Evolutionary conservation across 1,284 basidiomycete species (phyloP).

Genomic region (Sporisorium exsertum): DNA sequence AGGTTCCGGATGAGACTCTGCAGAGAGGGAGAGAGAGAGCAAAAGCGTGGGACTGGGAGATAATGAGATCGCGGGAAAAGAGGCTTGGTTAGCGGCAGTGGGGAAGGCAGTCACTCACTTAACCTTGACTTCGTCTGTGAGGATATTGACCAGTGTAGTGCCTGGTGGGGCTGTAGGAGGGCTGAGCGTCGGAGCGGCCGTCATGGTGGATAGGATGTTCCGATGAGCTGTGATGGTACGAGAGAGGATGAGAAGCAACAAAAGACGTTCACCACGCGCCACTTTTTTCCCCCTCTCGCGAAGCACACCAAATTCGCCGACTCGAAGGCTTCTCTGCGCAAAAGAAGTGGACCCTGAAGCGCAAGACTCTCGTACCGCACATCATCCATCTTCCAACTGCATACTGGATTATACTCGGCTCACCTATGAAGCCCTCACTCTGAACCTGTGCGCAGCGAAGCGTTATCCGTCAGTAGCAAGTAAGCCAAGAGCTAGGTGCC

Average conservation of each 20-base stretch:
- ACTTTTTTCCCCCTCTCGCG: not conserved
- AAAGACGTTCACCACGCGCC: not conserved
- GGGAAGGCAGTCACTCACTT: constrained; percentile 5
- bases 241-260: not conserved
- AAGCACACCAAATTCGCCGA: not conserved
- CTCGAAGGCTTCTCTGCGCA: not conserved
- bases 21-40: not conserved
- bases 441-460: not conserved
- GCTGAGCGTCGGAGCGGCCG: constrained; percentile 25
- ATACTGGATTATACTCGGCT: not conserved
- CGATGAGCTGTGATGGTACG: not conserved
- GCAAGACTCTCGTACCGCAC: not conserved
- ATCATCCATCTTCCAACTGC: not conserved
- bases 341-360: not conserved
- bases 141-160: constrained; percentile 27
- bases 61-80: too few relatives aligned
- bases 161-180: constrained; percentile 7
- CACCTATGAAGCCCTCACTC: not conserved
- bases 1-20: constrained; percentile 40
- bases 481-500: not conserved
- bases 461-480: not conserved
- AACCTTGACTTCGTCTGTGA: constrained; percentile 32
- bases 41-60: not conserved
- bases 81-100: not conserved
- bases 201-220: constrained; percentile 15